Evolutionary conservation across 208 protist genomes (phyloP), one percentile per base, ranked within the genome.

Genomic region (Porcisia deanei): DNA sequence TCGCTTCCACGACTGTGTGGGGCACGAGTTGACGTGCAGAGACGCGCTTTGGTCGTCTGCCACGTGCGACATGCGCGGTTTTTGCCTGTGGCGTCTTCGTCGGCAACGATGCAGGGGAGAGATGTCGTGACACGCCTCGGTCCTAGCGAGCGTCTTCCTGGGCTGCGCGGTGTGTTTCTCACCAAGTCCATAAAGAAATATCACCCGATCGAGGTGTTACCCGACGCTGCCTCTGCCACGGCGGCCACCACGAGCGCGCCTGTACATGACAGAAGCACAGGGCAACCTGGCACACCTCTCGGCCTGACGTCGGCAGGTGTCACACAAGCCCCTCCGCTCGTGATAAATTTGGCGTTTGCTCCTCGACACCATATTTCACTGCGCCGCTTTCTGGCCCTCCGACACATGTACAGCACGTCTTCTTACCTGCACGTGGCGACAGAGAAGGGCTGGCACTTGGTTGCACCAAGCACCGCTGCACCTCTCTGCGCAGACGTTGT

Each of bases 301-400:
- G 34, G 43, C 47, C 18, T 3, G 39, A 34, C 45, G 5, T 25
- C 37, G 20, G 25, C 43, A 10, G 25, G 25, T 5, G 39, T 64
- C 6, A 68, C 68, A 0, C 63, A 57, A 14, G 81, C 88, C 3
- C 85, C 89, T 7, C 92, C 90, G 65, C 85, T 88, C 18, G 58
- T 96, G 67, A 63, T 79, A 12, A 94, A 96, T 76, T 74, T 94
- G 22, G 75, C 86, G 41, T 55, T 58, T 45, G 79, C 85, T 7
- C 88, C 89, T 22, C 73, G 41, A 0, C 83, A 87, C 43, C 75
- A 73, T 53, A 87, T 94, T 39, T 91, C 86, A 0, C 85, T 94
- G 20, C 87, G 87, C 30, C 90, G 89, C 30, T 96, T 96, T 68
- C 76, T 93, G 16, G 92, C 90, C 0, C 74, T 94, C 52, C 88